Base-by-base conservation (phyloP, 2,329 filamentous ascomycete genomes). In the Coniochaeta sp. region DNA sequence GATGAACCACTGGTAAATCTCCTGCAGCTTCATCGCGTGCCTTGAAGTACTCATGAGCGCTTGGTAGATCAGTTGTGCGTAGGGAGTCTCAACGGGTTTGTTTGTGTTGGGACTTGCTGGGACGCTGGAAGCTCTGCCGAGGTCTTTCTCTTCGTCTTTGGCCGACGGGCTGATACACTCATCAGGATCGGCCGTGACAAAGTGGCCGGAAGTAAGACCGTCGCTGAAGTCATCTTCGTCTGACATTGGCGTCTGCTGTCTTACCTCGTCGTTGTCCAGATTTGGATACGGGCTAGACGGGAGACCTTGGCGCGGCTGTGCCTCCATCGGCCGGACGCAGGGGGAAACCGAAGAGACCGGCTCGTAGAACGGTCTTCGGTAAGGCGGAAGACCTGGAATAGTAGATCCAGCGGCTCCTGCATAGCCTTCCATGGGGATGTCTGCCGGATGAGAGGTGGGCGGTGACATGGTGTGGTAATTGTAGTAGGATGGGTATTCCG, bases 1-100 rank as follows among this genome's bases (percentile, higher is more conserved):
- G 38, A 81, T 75, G 62, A 97, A 95, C 91, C 92, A 97, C 52
- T 86, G 77, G 68, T 97, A 97, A 52, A 97, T 88, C 51, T 95
- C 86, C 59, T 91, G 85, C 12, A 97, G 75, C 2, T 86, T 82
- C 82, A 96, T 87, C 20, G 81, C 83, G 55, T 86, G 78, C 5
- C 75, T 72, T 0, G 83, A 79, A 0, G 78, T 79, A 57, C 82
- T 82, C 71, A 85, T 80, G 18, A 97, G 79, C 1, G 90, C 90
- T 49, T 77, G 74, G 63, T 85, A 87, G 55, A 97, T 89, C 14
- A 96, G 78, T 60, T 87, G 78, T 0, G 92, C 91, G 63, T 97
- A 97, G 1, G 90, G 87, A 53, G 81, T 79, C 20, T 82, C 79
- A 5, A 62, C 60, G 48, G 68, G 57, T 18, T 51, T 48, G 22